Percentiles rank a stretch among this genome's conserved stretches.
These are phyloP conservation scores for Heliamphora pulchella DNA, from an alignment of 179 eudicot species.

Conservation along the genomic window DNA sequence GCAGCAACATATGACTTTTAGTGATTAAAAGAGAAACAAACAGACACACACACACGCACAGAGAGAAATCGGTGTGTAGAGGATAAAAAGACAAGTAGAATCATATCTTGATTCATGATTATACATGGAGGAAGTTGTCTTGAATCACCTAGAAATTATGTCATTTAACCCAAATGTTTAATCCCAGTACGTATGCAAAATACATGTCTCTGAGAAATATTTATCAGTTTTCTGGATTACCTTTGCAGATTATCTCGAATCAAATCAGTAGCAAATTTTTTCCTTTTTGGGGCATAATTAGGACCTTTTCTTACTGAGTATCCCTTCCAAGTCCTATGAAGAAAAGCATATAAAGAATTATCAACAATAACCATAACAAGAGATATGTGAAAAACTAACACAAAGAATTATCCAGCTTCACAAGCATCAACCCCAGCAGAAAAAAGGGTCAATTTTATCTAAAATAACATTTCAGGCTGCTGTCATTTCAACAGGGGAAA, in stretches of 20 bases:
- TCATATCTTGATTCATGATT: not conserved
- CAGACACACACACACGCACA: too few relatives aligned
- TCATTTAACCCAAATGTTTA: not conserved
- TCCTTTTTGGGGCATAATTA: constrained; percentile 75
- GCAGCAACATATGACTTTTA: not conserved
- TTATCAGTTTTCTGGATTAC: constrained; percentile 26
- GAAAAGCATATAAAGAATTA: not conserved
- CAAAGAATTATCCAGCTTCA: not conserved
- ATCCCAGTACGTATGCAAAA: not conserved
- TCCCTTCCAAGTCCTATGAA: constrained; percentile 80
- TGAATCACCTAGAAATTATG: not conserved
- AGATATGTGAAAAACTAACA: not conserved
- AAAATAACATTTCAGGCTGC: not conserved
- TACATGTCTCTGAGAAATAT: not conserved
- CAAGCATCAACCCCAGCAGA: not conserved
- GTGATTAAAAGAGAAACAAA: not conserved
- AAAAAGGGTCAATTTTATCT: not conserved
- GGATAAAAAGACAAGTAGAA: not conserved
- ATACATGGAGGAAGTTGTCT: not conserved
- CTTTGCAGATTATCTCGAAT: constrained; percentile 83
- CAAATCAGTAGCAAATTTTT: constrained; percentile 78
- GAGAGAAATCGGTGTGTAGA: not conserved
- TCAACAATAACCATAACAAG: not conserved
- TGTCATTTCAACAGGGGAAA: not conserved
- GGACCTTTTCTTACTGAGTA: constrained; percentile 72